Conservation (phyloP, 768 basidiomycete species). For the Cystofilobasidium ferigula region DNA sequence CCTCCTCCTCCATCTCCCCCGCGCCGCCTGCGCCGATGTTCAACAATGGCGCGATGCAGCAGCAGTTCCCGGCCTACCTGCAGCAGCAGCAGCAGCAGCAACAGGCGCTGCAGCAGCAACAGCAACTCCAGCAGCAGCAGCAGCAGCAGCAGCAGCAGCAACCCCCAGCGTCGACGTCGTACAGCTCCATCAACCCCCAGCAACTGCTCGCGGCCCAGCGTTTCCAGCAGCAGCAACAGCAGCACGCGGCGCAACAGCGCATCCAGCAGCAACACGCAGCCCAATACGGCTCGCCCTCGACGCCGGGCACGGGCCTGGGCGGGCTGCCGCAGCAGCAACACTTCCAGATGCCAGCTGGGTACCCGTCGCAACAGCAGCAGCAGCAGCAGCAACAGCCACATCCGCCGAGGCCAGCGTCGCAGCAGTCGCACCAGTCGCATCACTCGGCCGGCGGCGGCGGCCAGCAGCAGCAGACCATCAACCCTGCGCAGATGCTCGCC, state of each 20-base stretch:
- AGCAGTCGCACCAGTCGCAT: not conserved
- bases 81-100: conserved; percentile 6
- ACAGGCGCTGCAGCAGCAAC: not conserved
- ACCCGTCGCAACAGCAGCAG: not conserved
- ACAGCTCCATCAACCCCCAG: not conserved
- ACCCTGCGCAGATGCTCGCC: not conserved
- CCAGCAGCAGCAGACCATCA: not conserved
- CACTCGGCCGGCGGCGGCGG: too few species aligned
- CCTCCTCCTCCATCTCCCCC: not conserved
- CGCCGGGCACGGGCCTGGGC: not conserved
- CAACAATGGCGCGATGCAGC: not conserved
- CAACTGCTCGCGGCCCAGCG: not conserved
- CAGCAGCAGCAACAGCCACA: not conserved
- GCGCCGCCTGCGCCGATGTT: not conserved
- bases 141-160: not conserved
- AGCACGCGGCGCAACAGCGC: not conserved
- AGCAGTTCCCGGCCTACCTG: conserved; percentile 4
- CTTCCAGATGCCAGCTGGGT: too few species aligned
- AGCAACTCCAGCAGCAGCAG: not conserved
- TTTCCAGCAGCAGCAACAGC: not conserved
- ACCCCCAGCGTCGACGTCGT: not conserved
- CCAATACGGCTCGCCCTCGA: not conserved
- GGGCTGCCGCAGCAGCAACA: too few species aligned
- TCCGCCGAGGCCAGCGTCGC: not conserved
- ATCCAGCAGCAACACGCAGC: not conserved